Base-by-base conservation (phyloP, 257 asterid genomes). In the Fraxinus anomala region DNA sequence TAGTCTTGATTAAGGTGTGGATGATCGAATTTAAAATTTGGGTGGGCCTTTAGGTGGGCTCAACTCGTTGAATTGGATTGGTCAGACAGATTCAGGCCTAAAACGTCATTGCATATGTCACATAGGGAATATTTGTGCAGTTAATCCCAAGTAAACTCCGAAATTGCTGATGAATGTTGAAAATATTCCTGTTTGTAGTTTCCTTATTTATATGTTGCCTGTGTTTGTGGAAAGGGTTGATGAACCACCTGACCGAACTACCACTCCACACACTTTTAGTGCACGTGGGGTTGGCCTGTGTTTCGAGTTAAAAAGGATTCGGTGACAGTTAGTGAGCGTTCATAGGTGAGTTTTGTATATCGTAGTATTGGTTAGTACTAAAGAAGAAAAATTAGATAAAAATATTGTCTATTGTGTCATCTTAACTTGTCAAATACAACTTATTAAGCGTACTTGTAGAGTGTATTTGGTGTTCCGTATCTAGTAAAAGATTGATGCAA, bases 81-180 rank as follows among this genome's bases (percentile, higher is more conserved):
- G 19, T 47, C 56, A 14, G 56, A 47, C 56, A 47, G 19, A 47
- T 16, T 16, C 0, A 47, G 56, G 19, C 14, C 56, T 47, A 5
- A 40, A 39, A 78, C 76, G 80, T 80, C 83, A 56, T 30, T 49
- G 77, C 76, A 75, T 70, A 70, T 39, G 83, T 80, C 83, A 70
- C 76, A 19, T 5, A 19, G 9, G 63, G 10, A 17, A 49, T 49
- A 49, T 19, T 26, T 73, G 37, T 79, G 21, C 54, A 49, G 23
- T 47, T 33, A 42, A 68, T 17, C 71, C 21, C 11, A 74, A 56
- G 75, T 6, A 24, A 75, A 13, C 76, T 26, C 36, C 44, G 13
- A 28, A 7, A 28, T 75, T 42, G 31, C 17, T 37, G 9, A 3
- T 8, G 17, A 16, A 77, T 77, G 31, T 66, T 10, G 0, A 26